phyloP scores from a whole-genome alignment of 2,329 filamentous ascomycete species.

The Mariannaea sp. region DNA sequence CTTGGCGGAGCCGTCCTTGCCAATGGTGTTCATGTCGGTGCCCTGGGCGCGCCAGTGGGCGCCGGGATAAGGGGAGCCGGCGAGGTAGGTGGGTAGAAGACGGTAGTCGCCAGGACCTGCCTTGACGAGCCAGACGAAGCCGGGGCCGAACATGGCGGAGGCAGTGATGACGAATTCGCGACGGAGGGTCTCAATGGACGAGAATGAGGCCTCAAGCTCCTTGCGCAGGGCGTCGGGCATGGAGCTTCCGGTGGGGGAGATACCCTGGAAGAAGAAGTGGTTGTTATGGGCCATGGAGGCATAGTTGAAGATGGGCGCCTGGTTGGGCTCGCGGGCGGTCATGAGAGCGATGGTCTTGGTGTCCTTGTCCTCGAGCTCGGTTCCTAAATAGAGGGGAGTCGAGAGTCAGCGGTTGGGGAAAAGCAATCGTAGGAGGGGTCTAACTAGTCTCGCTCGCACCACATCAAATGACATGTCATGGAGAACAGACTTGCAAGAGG shows the following conservation, averaged over 20 bases:
- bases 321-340: constrained; percentile 77
- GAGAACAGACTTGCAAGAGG: background rate
- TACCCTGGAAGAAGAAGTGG: constrained; percentile 75
- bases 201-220: constrained; percentile 73
- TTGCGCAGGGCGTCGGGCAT: constrained; percentile 62
- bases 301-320: constrained; percentile 88
- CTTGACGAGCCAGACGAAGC: constrained; percentile 94
- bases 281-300: constrained; percentile 97
- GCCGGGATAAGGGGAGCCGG: constrained; percentile 83
- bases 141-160: constrained; percentile 91
- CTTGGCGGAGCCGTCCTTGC: constrained; percentile 45
- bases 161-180: constrained; percentile 81
- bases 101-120: constrained; percentile 56
- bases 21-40: constrained; percentile 71
- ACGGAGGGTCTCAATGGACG: constrained; percentile 80
- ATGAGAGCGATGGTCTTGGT: constrained; percentile 72
- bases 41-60: constrained; percentile 78
- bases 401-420: constrained; percentile 15
- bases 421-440: constrained; percentile 4
- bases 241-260: constrained; percentile 48
- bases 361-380: constrained; percentile 63
- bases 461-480: background rate
- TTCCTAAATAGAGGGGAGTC: constrained; percentile 57
- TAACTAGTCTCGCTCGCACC: constrained; percentile 4
- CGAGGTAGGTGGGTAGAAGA: constrained; percentile 87